Base-by-base conservation (phyloP, 169 alveolate genomes). In the Amoebophrya sp. region DNA sequence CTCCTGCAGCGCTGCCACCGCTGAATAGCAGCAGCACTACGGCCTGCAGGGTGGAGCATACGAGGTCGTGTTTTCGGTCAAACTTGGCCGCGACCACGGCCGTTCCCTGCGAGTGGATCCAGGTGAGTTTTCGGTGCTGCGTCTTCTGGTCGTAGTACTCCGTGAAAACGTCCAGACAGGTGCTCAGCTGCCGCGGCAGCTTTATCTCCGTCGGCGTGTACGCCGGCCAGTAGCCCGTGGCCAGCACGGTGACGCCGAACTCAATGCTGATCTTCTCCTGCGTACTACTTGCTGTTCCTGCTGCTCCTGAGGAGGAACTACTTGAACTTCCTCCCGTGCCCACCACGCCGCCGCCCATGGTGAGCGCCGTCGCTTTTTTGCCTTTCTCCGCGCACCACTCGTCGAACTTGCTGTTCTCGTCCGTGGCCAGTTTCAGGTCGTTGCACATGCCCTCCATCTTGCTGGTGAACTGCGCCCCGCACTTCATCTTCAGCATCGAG, bases 391-490 rank as follows among this genome's bases (percentile, higher is more conserved):
- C 13, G 89, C 48, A 16, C 48, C 29, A 87, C 29, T 89, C 92
- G 88, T 90, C 87, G 88, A 93, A 96, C 69, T 89, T 89, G 38
- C 50, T 89, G 78, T 89, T 69, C 38, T 93, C 88, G 31, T 92
- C 96, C n/a, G 92, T 89, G 13, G 96, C 96, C 31, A 90, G 88
- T 34, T 89, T 91, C 90, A 92, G 90, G 93, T 94, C 97, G 42
- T 90, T 90, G 45, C 94, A 90, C 98, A 94, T 95, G 40, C 98
- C 98, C 93, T 97, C 98, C 67, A 97, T 92, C 92, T 96, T 96
- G 87, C 95, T 93, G 16, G 98, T 97, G 93, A 95, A 96, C 89
- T 96, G 96, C 2, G 98, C 96, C 13, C 98, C 98, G 92, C 94
- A 92, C 92, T 93, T 92, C 95, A 94, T 94, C 93, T 96, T 96